These are phyloP conservation scores for Ballota nigra DNA, from an alignment of 257 asterid species.

Conservation along the genomic window DNA sequence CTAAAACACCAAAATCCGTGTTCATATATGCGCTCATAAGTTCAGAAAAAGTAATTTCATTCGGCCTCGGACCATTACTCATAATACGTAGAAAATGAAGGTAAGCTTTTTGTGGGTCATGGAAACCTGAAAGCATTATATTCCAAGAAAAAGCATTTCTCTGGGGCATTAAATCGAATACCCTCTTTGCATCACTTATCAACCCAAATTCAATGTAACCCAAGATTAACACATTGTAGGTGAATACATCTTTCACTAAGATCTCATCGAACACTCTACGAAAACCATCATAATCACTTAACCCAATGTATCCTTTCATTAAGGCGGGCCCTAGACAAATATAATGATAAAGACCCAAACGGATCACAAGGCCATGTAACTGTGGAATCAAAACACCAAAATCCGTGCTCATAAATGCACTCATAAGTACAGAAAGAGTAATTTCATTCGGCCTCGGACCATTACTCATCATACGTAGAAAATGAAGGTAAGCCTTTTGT, in stretches of 20 bases:
- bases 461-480: constrained; percentile 38
- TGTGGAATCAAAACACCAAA: constrained; percentile 38
- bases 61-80: too few relatives aligned
- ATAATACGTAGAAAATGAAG: too few relatives aligned
- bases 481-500: constrained; percentile 34
- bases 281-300: constrained; percentile 34
- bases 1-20: constrained; percentile 35
- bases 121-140: constrained; percentile 68
- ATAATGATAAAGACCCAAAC: constrained; percentile 46
- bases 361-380: constrained; percentile 40
- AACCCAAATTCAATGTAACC: constrained; percentile 71
- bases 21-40: constrained; percentile 45
- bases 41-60: constrained; percentile 61
- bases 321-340: constrained; percentile 66
- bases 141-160: constrained; percentile 68
- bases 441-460: constrained; percentile 51
- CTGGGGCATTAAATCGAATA: constrained; percentile 49
- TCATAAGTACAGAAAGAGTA: constrained; percentile 53
- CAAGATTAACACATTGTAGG: constrained; percentile 66
- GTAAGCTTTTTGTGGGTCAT: constrained; percentile 44
- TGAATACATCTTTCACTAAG: constrained; percentile 49
- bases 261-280: constrained; percentile 66
- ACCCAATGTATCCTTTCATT: constrained; percentile 65
- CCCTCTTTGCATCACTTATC: constrained; percentile 55
- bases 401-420: constrained; percentile 42